phyloP scores from a whole-genome alignment of 768 basidiomycete genomes.

The Podaxis rugospora region DNA sequence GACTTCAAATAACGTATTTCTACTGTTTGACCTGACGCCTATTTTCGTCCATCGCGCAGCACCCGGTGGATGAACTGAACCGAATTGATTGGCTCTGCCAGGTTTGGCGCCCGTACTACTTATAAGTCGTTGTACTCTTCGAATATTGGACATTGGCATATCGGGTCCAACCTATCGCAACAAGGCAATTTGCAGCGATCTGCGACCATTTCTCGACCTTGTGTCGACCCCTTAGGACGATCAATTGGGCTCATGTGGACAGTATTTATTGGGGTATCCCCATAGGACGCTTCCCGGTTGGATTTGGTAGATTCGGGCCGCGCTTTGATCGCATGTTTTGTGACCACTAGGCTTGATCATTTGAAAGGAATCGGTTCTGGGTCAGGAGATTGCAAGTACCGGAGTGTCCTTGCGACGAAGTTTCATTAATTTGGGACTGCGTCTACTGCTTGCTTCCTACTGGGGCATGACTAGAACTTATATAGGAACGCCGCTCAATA shows the following conservation, averaged over 20 bases:
- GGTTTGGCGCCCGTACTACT: too few relatives aligned
- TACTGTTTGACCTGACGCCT: too few relatives aligned
- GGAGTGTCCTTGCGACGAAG: neutral
- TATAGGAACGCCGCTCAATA: neutral
- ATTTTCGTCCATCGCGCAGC: too few relatives aligned
- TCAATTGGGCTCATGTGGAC: neutral
- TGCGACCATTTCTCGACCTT: too few relatives aligned
- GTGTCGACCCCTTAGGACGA: too few relatives aligned
- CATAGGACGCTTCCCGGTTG: neutral
- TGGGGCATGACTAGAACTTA: neutral
- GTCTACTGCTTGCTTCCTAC: neutral
- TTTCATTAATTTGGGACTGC: neutral
- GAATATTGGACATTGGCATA: too few relatives aligned
- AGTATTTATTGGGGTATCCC: neutral
- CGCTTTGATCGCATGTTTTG: conserved; percentile 8
- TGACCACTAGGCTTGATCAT: neutral
- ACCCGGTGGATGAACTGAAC: too few relatives aligned
- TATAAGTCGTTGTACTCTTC: too few relatives aligned
- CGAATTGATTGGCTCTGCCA: too few relatives aligned
- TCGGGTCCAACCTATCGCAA: neutral
- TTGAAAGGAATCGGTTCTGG: neutral
- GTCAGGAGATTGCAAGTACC: neutral
- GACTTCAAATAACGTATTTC: too few relatives aligned
- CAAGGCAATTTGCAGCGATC: neutral
- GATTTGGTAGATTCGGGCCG: neutral